Percentiles rank a stretch among this genome's conserved stretches.
Conservation (phyloP, 129 eudicot species). For the Flaveria linearis region DNA sequence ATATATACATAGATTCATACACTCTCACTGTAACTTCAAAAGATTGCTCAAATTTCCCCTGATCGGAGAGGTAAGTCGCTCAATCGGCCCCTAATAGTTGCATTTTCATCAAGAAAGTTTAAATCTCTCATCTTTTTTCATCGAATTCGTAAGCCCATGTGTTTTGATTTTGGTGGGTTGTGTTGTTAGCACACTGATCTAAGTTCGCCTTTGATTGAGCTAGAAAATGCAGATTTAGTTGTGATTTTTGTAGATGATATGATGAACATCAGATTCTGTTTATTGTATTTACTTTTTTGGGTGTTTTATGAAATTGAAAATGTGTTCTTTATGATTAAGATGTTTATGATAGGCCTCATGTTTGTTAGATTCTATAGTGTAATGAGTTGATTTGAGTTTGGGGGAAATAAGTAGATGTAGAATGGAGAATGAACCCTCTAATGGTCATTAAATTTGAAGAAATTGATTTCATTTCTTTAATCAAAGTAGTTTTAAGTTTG, state of each 20-base stretch:
- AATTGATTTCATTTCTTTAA: background rate
- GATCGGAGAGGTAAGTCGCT: slow-evolving; percentile 12
- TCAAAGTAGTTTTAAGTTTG: slow-evolving; percentile 39
- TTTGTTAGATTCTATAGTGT: too few relatives aligned
- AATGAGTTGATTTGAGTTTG: too few relatives aligned
- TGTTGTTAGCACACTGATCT: background rate
- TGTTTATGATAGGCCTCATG: background rate
- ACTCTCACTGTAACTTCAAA: background rate
- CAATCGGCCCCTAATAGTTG: background rate
- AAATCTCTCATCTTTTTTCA: background rate
- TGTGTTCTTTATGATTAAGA: slow-evolving; percentile 1
- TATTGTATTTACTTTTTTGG: background rate
- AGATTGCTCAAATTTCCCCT: background rate
- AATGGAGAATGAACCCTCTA: background rate
- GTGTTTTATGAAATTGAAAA: background rate
- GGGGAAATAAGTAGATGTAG: background rate
- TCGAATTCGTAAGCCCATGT: background rate
- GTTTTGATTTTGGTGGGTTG: too few relatives aligned
- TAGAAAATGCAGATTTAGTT: background rate
- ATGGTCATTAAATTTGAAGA: background rate
- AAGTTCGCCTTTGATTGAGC: background rate
- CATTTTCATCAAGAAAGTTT: slow-evolving; percentile 6
- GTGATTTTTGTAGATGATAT: background rate
- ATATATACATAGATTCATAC: background rate
- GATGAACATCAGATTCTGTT: slow-evolving; percentile 11